These are phyloP conservation scores for Wickerhamiella azyma DNA, from an alignment of 805 yeast species.

Conservation along the genomic window DNA sequence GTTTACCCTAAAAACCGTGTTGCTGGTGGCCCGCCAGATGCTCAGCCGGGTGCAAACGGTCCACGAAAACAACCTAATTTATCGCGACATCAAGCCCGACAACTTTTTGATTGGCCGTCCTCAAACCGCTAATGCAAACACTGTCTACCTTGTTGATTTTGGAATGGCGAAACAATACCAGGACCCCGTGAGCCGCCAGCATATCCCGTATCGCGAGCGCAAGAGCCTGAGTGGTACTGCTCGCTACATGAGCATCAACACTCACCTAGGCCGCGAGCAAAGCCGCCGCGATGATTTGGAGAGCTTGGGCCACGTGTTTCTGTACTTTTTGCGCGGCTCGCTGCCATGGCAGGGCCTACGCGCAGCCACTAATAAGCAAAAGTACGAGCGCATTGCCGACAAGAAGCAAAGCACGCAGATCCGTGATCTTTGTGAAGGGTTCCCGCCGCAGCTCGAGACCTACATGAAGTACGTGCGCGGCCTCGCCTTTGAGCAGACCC, in stretches of 20 bases:
- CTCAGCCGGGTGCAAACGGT: conserved; percentile 70
- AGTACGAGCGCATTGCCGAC: conserved; percentile 94
- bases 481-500: conserved; percentile 82
- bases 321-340: conserved; percentile 77
- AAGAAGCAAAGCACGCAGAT: conserved; percentile 85
- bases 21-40: conserved; percentile 92
- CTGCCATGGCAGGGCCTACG: conserved; percentile 98
- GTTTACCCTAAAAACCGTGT: conserved; percentile 77
- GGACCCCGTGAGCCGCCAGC: conserved; percentile 89
- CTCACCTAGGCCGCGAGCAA: conserved; percentile 95
- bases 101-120: conserved; percentile 90
- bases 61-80: conserved; percentile 81
- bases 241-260: conserved; percentile 92
- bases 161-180: conserved; percentile 98
- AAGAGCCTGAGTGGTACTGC: conserved; percentile 96
- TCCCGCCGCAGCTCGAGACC: conserved; percentile 86
- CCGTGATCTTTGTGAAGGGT: conserved; percentile 72
- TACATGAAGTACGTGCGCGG: conserved; percentile 80
- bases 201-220: conserved; percentile 92
- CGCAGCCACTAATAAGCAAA: conserved; percentile 95
- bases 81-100: conserved; percentile 95
- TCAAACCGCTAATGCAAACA: conserved; percentile 68
- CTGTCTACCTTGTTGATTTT: conserved; percentile 82
- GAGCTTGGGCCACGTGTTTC: conserved; percentile 90
- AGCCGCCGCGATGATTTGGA: conserved; percentile 93